These are phyloP conservation scores for Omphalea diandra DNA, from an alignment of 441 rosid genomes.

Conservation along the genomic window DNA sequence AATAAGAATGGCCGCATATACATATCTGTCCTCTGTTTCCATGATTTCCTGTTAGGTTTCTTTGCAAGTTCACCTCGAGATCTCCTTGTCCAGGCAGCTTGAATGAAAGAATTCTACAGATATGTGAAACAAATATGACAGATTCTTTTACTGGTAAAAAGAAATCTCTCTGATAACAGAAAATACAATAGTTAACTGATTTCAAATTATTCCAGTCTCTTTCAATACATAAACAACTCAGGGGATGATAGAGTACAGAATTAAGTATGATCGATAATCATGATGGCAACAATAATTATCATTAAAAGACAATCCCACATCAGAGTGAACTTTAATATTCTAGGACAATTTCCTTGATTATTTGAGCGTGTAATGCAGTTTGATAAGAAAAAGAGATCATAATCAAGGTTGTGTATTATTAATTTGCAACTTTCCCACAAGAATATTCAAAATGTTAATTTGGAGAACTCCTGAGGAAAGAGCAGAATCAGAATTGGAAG, in stretches of 20 bases:
- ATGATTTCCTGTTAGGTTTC: slow-evolving; percentile 75
- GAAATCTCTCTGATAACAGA: not conserved
- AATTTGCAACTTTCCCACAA: not conserved
- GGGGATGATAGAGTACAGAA: too few relatives aligned
- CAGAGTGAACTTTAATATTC: not conserved
- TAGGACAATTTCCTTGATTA: not conserved
- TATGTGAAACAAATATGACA: not conserved
- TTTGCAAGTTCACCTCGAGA: slow-evolving; percentile 69
- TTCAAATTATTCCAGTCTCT: not conserved
- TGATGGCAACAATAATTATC: not conserved
- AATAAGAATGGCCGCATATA: slow-evolving; percentile 88
- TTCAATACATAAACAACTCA: not conserved
- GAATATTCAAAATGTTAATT: not conserved
- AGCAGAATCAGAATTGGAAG: not conserved
- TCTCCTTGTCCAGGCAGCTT: slow-evolving; percentile 88
- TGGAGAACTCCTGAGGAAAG: not conserved
- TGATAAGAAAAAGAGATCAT: not conserved
- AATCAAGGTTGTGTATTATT: not conserved
- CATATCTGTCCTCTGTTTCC: slow-evolving; percentile 94
- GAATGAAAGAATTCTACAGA: slow-evolving; percentile 54
- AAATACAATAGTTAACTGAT: not conserved
- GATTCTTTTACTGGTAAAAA: not conserved
- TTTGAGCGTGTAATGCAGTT: not conserved
- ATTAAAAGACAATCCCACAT: not conserved
- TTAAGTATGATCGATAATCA: not conserved